These are phyloP conservation scores for Clavispora carvajalis DNA, from an alignment of 805 yeast genomes.

Conservation along the genomic window DNA sequence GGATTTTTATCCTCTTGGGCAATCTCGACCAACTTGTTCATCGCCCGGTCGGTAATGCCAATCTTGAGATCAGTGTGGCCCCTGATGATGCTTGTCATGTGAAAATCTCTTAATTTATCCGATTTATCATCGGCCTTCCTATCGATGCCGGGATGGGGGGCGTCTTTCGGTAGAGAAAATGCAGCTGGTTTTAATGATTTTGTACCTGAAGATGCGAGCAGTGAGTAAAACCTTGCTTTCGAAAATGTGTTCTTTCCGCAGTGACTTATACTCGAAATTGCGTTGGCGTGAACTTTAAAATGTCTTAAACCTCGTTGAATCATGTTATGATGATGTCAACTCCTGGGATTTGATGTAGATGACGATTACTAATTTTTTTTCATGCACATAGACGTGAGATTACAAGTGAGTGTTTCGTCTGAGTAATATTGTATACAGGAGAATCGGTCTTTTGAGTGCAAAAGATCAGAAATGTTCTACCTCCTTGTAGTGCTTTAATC, in stretches of 20 bases:
- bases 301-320: not conserved
- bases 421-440: not conserved
- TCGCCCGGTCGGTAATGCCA: slow-evolving; percentile 46
- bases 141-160: not conserved
- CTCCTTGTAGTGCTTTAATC: not conserved
- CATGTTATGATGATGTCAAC: not conserved
- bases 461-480: not conserved
- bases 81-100: slow-evolving; percentile 26
- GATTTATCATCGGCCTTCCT: not conserved
- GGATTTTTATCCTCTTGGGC: slow-evolving; percentile 51
- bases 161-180: slow-evolving; percentile 24
- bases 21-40: slow-evolving; percentile 48
- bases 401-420: not conserved
- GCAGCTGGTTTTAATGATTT: slow-evolving; percentile 25
- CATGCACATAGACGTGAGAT: not conserved
- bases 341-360: slow-evolving; percentile 1
- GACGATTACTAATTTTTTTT: slow-evolving; percentile 1
- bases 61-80: slow-evolving; percentile 36
- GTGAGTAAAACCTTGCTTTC: not conserved
- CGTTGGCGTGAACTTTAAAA: not conserved
- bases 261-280: not conserved
- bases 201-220: slow-evolving; percentile 2
- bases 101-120: slow-evolving; percentile 25
- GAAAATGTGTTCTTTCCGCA: not conserved
- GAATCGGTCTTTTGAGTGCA: not conserved